These are phyloP conservation scores for Microcos paniculata DNA, from an alignment of 345 rosid genomes.

Conservation along the genomic window DNA sequence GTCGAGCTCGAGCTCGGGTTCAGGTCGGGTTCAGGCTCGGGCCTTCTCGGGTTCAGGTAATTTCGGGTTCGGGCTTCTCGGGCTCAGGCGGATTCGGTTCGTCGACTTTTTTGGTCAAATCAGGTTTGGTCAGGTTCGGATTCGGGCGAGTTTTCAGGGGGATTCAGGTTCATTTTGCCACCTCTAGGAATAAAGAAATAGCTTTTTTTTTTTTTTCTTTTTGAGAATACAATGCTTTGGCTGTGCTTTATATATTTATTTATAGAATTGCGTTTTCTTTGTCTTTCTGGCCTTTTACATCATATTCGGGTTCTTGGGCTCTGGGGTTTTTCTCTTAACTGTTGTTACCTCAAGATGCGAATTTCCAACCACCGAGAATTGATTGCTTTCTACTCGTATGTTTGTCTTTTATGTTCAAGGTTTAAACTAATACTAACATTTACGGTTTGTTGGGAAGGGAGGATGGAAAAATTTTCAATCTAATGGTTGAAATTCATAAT, in stretches of 20 bases:
- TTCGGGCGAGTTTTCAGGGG: too few species aligned
- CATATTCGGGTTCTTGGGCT: not conserved
- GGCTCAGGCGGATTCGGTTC: too few species aligned
- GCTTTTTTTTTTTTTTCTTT: not conserved
- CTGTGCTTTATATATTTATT: not conserved
- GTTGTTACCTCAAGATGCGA: not conserved
- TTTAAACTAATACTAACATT: not conserved
- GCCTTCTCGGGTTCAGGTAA: too few species aligned
- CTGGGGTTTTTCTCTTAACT: not conserved
- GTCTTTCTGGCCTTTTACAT: not conserved
- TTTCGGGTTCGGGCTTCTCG: too few species aligned
- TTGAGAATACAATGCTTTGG: not conserved
- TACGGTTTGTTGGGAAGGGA: not conserved
- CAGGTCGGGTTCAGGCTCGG: too few species aligned
- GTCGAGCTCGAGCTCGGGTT: too few species aligned
- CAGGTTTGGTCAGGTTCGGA: too few species aligned
- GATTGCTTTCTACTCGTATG: not conserved
- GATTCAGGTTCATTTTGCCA: too few species aligned
- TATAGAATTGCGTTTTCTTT: not conserved
- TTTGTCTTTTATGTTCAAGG: not conserved
- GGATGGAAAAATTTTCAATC: too few species aligned
- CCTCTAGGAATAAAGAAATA: not conserved
- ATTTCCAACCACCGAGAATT: not conserved
- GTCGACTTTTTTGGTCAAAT: too few species aligned
- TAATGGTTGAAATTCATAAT: too few species aligned